phyloP scores from a whole-genome alignment of 768 basidiomycete genomes.

The Suillus fuscotomentosus region DNA sequence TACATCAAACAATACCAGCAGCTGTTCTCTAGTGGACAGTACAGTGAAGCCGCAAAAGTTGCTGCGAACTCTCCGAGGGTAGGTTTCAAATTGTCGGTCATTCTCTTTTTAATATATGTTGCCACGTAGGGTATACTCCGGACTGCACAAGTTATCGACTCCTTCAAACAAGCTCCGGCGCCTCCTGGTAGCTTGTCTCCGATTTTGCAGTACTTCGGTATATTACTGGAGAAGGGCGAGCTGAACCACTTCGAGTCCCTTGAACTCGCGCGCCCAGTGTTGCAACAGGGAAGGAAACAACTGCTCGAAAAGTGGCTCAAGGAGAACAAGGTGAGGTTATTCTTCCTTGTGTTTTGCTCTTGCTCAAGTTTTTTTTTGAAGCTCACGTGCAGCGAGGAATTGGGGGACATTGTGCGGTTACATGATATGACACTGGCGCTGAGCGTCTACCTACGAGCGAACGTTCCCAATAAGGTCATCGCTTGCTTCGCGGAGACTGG shows the following conservation, averaged over 20 bases:
- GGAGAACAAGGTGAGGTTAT: conserved; percentile 85
- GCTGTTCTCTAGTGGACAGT: conserved; percentile 87
- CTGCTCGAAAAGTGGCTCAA: conserved; percentile 99
- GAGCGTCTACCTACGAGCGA: conserved; percentile 96
- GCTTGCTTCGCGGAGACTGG: conserved; percentile 99
- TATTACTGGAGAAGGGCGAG: conserved; percentile 97
- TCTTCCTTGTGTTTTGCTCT: conserved; percentile 1
- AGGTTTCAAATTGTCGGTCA: conserved; percentile 19
- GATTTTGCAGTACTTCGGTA: conserved; percentile 97
- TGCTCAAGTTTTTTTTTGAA: conserved; percentile 28
- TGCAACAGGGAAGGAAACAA: conserved; percentile 95
- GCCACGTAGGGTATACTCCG: conserved; percentile 80
- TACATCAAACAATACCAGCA: conserved; percentile 94
- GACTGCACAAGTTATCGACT: conserved; percentile 92
- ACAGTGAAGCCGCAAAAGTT: conserved; percentile 92
- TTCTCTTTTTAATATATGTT: conserved; percentile 7
- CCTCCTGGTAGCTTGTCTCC: conserved; percentile 89
- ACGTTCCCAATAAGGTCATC: conserved; percentile 97
- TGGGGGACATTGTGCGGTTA: conserved; percentile 92
- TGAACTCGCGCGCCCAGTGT: conserved; percentile 92
- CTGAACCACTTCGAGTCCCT: conserved; percentile 95
- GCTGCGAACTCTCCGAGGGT: conserved; percentile 96
- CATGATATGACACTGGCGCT: conserved; percentile 97
- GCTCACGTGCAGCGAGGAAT: conserved; percentile 98
- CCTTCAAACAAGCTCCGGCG: conserved; percentile 94